phyloP scores from a whole-genome alignment of 2,329 filamentous ascomycete genomes.

The Cercospora zeae-maydis region DNA sequence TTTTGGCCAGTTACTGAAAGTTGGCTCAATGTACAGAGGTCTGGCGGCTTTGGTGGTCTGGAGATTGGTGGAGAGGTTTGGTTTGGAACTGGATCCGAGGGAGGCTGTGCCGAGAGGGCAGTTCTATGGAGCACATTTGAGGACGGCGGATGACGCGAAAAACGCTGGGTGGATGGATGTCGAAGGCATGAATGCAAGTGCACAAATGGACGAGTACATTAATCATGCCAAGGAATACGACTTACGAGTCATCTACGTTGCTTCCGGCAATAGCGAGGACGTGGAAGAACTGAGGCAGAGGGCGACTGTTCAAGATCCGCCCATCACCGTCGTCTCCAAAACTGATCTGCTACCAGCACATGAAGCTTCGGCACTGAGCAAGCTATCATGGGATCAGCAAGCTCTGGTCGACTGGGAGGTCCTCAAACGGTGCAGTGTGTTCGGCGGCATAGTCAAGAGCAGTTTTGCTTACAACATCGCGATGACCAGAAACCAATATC shows the following conservation, averaged over 20 bases:
- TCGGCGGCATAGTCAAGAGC: conserved; percentile 47
- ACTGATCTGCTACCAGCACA: conserved; percentile 41
- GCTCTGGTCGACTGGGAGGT: conserved; percentile 53
- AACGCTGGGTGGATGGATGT: conserved; percentile 33
- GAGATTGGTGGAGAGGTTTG: conserved; percentile 29
- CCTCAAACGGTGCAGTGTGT: conserved; percentile 43
- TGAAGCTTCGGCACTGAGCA: conserved; percentile 37
- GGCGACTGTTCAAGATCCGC: conserved; percentile 35
- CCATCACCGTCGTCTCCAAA: conserved; percentile 44
- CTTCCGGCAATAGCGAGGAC: conserved; percentile 42
- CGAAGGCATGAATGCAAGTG: conserved; percentile 34
- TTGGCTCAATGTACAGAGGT: conserved; percentile 24
- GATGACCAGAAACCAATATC: conserved; percentile 39
- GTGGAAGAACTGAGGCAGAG: conserved; percentile 39
- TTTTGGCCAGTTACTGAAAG: conserved; percentile 32
- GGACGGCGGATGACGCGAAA: conserved; percentile 38
- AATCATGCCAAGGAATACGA: conserved; percentile 33
- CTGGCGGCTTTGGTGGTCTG: conserved; percentile 38
- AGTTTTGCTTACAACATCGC: conserved; percentile 50
- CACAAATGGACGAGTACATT: conserved; percentile 41
- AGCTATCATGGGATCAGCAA: conserved; percentile 49
- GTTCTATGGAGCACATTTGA: conserved; percentile 42
- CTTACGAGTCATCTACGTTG: conserved; percentile 42
- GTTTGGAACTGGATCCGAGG: conserved; percentile 30
- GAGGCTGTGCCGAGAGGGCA: conserved; percentile 28